Conservation (phyloP, 352 stramenopile genomes). For the Aphanomyces euteiches region DNA sequence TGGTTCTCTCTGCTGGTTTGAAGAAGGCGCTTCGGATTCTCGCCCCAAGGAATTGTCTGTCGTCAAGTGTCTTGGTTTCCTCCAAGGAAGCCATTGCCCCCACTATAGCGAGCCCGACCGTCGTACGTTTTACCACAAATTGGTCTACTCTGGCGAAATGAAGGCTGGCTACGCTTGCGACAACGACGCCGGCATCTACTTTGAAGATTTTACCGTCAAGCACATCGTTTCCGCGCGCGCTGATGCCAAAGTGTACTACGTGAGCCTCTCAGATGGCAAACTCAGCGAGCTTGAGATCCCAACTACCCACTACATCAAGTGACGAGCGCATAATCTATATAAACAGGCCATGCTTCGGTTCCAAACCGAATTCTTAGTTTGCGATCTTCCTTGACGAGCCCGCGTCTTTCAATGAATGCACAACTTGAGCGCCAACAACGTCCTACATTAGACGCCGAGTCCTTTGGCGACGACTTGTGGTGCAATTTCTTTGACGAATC, state of each 20-base stretch:
- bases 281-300: slow-evolving; percentile 22
- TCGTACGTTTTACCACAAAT: slow-evolving; percentile 28
- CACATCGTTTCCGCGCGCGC: slow-evolving; percentile 19
- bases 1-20: slow-evolving; percentile 27
- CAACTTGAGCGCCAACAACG: too few species aligned
- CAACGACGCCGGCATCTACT: slow-evolving; percentile 29
- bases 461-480: slow-evolving; percentile 14
- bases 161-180: slow-evolving; percentile 29
- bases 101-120: slow-evolving; percentile 25
- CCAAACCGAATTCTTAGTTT: not conserved
- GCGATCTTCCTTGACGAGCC: not conserved
- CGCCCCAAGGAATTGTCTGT: slow-evolving; percentile 20
- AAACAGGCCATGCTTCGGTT: not conserved
- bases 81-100: slow-evolving; percentile 28
- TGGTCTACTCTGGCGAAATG: slow-evolving; percentile 25
- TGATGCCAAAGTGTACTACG: slow-evolving; percentile 30
- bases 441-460: not conserved
- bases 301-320: slow-evolving; percentile 22
- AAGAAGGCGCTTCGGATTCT: slow-evolving; percentile 25
- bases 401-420: too few species aligned
- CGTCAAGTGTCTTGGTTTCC: slow-evolving; percentile 30
- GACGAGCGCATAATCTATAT: not conserved
- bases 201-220: slow-evolving; percentile 22
- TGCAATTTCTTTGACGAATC: slow-evolving; percentile 2
- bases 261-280: slow-evolving; percentile 20